Base-by-base conservation (phyloP, 1,284 basidiomycete genomes). In the Irpex sp. region DNA sequence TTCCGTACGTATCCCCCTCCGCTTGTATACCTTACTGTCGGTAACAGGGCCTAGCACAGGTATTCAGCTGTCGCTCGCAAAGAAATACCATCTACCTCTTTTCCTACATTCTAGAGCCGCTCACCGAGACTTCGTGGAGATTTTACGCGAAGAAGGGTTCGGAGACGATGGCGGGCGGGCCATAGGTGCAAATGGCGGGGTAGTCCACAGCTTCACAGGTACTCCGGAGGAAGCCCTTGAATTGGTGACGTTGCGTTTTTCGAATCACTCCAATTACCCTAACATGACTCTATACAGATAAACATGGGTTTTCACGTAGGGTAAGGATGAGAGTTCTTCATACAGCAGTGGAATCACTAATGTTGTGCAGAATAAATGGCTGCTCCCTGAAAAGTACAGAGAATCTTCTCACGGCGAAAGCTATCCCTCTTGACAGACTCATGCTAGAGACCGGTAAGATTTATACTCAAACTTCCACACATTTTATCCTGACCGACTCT, bases 191-290 rank as follows among this genome's bases (percentile, higher is more conserved):
- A 81, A 79, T 52, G 85, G 91, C 8, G 93, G 91, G 0, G 93
- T 96, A 6, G 93, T 94, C 6, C 95, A 96, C 75, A 92, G 89
- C 68, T 95, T 95, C 75, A 95, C 93, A 0, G 94, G 94, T 0
- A 85, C 84, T 0, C 67, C 73, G 1, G 81, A 82, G 26, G 93
- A 96, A 73, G 85, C 85, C 56, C 71, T 77, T 6, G 91, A 96
- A 71, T 76, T 93, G 62, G 86, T 95, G 66, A 70, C 26, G 26
- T 26, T 26, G 87, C 76, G 9, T 17, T 38, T 58, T 38, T 55
- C 49, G 9, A 48, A 31, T 37, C 5, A 52, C 19, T 3, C 7
- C 5, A 4, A 38, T 26, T n/a, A 51, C 11, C 37, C 64, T 11
- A 60, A 73, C 19, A 8, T 57, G 15, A 51, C 57, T 7, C n/a